These are phyloP conservation scores for Cryptococcus sp. DNA, from an alignment of 1,284 basidiomycete genomes.

Conservation along the genomic window DNA sequence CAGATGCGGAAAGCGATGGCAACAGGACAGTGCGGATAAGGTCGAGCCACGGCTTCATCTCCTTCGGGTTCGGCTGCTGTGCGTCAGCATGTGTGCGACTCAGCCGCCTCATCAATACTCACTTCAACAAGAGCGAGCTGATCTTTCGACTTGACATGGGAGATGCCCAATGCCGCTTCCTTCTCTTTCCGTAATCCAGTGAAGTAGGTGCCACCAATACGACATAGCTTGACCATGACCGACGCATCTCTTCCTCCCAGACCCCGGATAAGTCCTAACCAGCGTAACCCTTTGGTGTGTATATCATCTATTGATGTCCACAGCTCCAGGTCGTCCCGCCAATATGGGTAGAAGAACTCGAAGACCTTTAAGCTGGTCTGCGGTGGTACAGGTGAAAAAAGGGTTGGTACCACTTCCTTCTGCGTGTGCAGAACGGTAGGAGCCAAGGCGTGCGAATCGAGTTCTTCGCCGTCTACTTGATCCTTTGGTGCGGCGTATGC, in stretches of 20 bases:
- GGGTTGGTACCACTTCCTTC: constrained; percentile 54
- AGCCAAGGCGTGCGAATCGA: constrained; percentile 14
- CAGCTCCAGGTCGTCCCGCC: constrained; percentile 70
- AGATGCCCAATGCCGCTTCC: constrained; percentile 14
- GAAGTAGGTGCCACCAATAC: constrained; percentile 61
- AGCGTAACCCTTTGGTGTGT: constrained; percentile 59
- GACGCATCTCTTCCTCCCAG: constrained; percentile 71
- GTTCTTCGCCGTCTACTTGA: constrained; percentile 44
- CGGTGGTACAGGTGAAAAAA: constrained; percentile 73
- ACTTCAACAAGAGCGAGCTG: constrained; percentile 22
- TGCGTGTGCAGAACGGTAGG: constrained; percentile 13
- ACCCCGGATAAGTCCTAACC: constrained; percentile 73
- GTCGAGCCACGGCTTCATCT: constrained; percentile 68
- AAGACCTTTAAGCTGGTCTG: constrained; percentile 69
- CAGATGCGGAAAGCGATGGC: constrained; percentile 81
- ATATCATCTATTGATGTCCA: constrained; percentile 69
- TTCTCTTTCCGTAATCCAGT: constrained; percentile 30
- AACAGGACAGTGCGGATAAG: constrained; percentile 78
- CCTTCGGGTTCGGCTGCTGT: constrained; percentile 39
- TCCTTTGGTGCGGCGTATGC: constrained; percentile 51
- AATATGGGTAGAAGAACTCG: constrained; percentile 86
- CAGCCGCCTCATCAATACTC: constrained; percentile 1
- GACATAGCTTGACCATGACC: constrained; percentile 64
- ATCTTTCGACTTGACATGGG: constrained; percentile 39
- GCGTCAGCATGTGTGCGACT: constrained; percentile 1